Evolutionary conservation across 306 rosid genomes (phyloP).

Genomic region (Cucurbita pepo): DNA sequence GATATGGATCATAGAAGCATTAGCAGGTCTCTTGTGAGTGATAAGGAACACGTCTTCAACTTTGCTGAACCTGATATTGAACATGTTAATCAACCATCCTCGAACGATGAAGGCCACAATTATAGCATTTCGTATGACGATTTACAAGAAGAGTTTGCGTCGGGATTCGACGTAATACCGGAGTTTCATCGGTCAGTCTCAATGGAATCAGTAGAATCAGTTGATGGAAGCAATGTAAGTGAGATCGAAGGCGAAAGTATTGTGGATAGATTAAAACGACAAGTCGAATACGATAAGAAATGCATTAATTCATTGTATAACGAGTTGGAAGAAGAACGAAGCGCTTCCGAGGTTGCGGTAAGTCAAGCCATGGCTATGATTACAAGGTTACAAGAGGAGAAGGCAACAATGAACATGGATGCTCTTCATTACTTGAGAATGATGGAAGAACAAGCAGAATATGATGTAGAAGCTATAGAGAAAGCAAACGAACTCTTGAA

Average conservation of each 20-base stretch:
- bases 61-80: conserved; percentile 11
- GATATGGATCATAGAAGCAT: conserved; percentile 9
- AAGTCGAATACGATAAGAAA: conserved; percentile 37
- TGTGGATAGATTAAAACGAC: conserved; percentile 35
- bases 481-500: conserved; percentile 61
- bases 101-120: conserved; percentile 5
- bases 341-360: conserved; percentile 62
- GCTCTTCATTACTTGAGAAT: conserved; percentile 76
- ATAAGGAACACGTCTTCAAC: conserved; percentile 16
- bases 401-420: conserved; percentile 80
- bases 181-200: conserved; percentile 27
- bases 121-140: conserved; percentile 12
- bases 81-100: conserved; percentile 21
- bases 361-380: conserved; percentile 94
- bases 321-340: conserved; percentile 85
- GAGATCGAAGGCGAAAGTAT: conserved; percentile 61
- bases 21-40: conserved; percentile 5
- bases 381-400: conserved; percentile 87
- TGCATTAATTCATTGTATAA: conserved; percentile 33
- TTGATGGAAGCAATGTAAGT: conserved; percentile 31
- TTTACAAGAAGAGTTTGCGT: conserved; percentile 15
- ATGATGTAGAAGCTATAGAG: conserved; percentile 64
- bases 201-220: conserved; percentile 38
- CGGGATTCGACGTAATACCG: conserved; percentile 13
- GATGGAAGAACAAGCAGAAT: conserved; percentile 98